These are phyloP conservation scores for Eremomyces bilateralis DNA, from an alignment of 495 filamentous ascomycete species.

Conservation along the genomic window DNA sequence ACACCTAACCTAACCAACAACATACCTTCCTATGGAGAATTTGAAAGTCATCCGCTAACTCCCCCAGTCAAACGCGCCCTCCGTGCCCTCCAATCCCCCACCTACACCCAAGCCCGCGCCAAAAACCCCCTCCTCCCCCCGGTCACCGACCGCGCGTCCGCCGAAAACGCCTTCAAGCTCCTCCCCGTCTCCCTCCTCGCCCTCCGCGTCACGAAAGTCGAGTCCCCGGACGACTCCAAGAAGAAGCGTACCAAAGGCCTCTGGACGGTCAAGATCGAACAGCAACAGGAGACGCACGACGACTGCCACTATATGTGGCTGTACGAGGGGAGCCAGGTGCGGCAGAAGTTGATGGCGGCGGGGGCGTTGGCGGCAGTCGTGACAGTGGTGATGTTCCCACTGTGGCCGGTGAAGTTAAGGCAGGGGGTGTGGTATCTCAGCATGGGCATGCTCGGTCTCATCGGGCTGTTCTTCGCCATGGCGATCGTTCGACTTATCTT, in stretches of 20 bases:
- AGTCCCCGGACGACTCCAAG: slow-evolving; percentile 50
- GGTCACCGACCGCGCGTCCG: slow-evolving; percentile 63
- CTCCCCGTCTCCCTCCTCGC: slow-evolving; percentile 91
- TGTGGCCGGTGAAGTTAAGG: slow-evolving; percentile 83
- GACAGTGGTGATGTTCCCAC: slow-evolving; percentile 76
- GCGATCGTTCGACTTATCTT: slow-evolving; percentile 86
- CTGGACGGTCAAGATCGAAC: slow-evolving; percentile 93
- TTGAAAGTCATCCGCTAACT: not conserved
- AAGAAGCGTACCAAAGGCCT: slow-evolving; percentile 83
- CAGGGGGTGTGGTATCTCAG: slow-evolving; percentile 95
- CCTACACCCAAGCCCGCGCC: slow-evolving; percentile 64
- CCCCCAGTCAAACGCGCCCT: slow-evolving; percentile 82
- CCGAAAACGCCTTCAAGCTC: slow-evolving; percentile 85
- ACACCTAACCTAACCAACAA: not conserved
- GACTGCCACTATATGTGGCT: slow-evolving; percentile 94
- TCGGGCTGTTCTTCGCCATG: slow-evolving; percentile 95
- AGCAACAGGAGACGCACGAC: slow-evolving; percentile 78
- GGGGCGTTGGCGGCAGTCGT: slow-evolving; percentile 67
- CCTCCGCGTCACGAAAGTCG: slow-evolving; percentile 65
- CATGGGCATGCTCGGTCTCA: slow-evolving; percentile 78
- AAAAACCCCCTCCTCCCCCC: slow-evolving; percentile 82
- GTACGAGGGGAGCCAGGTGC: slow-evolving; percentile 85
- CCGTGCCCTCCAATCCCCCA: slow-evolving; percentile 72
- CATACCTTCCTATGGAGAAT: too few relatives aligned
- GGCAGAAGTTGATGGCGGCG: slow-evolving; percentile 72